phyloP scores from a whole-genome alignment of 495 filamentous ascomycete species.

The Tetracladium setigerum region DNA sequence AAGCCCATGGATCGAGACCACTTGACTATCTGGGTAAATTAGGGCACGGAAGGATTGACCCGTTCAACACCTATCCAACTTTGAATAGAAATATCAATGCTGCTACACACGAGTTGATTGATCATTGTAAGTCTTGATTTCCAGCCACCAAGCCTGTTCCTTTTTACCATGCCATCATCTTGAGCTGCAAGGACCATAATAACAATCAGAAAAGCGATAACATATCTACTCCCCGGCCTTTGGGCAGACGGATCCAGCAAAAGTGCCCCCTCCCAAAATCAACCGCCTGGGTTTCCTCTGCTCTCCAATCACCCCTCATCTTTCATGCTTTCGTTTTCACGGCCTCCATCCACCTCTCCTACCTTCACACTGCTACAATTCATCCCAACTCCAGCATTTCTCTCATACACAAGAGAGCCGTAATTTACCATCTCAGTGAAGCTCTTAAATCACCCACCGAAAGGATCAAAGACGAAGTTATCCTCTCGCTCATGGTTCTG shows the following conservation, averaged over 20 bases:
- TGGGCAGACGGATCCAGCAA: background rate
- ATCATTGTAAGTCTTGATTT: slow-evolving; percentile 2
- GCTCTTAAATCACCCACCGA: background rate
- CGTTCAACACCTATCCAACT: background rate
- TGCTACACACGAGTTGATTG: background rate
- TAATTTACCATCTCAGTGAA: slow-evolving; percentile 1
- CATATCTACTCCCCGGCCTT: background rate
- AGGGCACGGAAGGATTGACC: background rate
- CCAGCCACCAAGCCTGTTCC: background rate
- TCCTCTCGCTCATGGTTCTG: slow-evolving; percentile 1
- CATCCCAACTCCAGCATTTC: background rate
- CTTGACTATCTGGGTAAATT: background rate
- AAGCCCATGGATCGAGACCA: too few relatives aligned
- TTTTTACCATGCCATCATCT: too few relatives aligned
- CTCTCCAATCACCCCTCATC: background rate
- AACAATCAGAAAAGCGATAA: background rate
- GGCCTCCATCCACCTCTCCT: background rate
- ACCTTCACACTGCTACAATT: background rate
- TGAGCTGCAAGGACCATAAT: background rate
- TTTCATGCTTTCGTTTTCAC: slow-evolving; percentile 5
- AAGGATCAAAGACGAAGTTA: background rate
- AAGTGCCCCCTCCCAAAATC: background rate
- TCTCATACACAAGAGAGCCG: slow-evolving; percentile 2
- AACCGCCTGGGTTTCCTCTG: background rate
- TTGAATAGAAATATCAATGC: background rate